Percentiles rank a stretch among this genome's conserved stretches.
These are phyloP conservation scores for Aspergillus sclerotiicarbonarius DNA, from an alignment of 495 filamentous ascomycete species.

Conservation along the genomic window DNA sequence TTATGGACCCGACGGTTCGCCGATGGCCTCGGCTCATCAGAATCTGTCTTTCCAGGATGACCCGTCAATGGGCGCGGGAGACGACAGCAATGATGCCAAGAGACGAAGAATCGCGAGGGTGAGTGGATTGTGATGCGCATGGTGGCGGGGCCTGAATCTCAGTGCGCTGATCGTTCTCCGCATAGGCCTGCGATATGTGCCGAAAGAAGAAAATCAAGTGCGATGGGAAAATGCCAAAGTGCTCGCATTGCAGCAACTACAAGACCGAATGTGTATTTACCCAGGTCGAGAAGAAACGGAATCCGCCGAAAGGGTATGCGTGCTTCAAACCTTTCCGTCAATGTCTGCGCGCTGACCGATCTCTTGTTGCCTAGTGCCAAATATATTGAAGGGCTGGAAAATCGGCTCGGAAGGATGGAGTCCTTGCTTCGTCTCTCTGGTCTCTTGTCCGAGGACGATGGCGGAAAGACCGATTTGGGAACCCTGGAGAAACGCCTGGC, in stretches of 20 bases:
- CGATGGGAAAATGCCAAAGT: conserved; percentile 92
- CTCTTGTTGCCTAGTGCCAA: conserved; percentile 64
- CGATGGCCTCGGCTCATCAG: conserved; percentile 56
- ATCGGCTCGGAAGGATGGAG: conserved; percentile 92
- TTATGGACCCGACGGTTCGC: conserved; percentile 59
- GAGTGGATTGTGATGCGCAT: conserved; percentile 29
- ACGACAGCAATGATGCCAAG: conserved; percentile 76
- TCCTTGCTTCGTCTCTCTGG: conserved; percentile 82
- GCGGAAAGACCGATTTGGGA: conserved; percentile 83
- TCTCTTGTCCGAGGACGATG: conserved; percentile 81
- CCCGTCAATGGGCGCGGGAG: conserved; percentile 45
- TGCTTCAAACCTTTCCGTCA: not conserved
- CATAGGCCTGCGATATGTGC: conserved; percentile 96
- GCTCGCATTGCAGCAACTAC: conserved; percentile 96
- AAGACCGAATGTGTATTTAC: conserved; percentile 98
- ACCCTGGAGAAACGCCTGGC: conserved; percentile 80
- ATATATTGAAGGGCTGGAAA: conserved; percentile 97
- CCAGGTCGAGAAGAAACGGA: conserved; percentile 97
- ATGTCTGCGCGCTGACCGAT: conserved; percentile 17
- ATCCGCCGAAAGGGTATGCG: conserved; percentile 92
- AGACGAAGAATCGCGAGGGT: conserved; percentile 90
- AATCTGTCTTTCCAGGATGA: conserved; percentile 63
- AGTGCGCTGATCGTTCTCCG: conserved; percentile 19
- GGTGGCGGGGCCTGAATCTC: conserved; percentile 3
- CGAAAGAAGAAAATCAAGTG: conserved; percentile 99